A percentile compares a stretch with the other conserved stretches of the same genome.
Conservation (phyloP, 176 grass and related monocot genomes). For the Zea luxurians region DNA sequence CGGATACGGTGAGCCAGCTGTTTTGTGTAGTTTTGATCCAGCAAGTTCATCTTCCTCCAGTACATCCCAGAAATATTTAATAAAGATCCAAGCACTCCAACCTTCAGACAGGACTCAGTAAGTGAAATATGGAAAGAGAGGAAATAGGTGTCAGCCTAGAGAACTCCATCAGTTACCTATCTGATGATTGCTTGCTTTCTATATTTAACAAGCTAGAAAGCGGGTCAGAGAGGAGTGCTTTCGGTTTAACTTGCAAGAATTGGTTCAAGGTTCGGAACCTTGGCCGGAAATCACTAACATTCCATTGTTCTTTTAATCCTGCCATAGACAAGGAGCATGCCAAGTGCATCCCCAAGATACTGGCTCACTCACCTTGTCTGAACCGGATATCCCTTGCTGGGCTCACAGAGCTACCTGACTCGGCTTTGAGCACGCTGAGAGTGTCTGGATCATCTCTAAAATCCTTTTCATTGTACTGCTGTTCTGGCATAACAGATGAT, state of each 20-base stretch:
- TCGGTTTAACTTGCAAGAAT: constrained; percentile 81
- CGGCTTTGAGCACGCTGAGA: constrained; percentile 45
- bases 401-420: constrained; percentile 64
- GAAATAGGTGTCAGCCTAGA: constrained; percentile 44
- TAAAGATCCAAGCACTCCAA: constrained; percentile 62
- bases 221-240: constrained; percentile 59
- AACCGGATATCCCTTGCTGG: constrained; percentile 59
- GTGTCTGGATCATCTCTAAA: constrained; percentile 53
- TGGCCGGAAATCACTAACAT: constrained; percentile 56
- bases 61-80: constrained; percentile 57
- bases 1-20: constrained; percentile 55
- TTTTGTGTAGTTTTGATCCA: constrained; percentile 63
- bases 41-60: constrained; percentile 49
- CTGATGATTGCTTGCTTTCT: constrained; percentile 73
- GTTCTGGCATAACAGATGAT: constrained; percentile 70
- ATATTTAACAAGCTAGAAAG: constrained; percentile 68
- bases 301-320: constrained; percentile 65
- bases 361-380: constrained; percentile 60
- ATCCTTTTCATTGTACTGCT: constrained; percentile 84
- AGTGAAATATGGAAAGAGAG: constrained; percentile 33
- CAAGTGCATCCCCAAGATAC: constrained; percentile 61
- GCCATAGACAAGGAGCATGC: constrained; percentile 53
- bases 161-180: constrained; percentile 40
- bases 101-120: constrained; percentile 46
- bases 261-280: constrained; percentile 85